These are phyloP conservation scores for Fistulinella staudtii DNA, from an alignment of 1,284 basidiomycete species.

Conservation along the genomic window DNA sequence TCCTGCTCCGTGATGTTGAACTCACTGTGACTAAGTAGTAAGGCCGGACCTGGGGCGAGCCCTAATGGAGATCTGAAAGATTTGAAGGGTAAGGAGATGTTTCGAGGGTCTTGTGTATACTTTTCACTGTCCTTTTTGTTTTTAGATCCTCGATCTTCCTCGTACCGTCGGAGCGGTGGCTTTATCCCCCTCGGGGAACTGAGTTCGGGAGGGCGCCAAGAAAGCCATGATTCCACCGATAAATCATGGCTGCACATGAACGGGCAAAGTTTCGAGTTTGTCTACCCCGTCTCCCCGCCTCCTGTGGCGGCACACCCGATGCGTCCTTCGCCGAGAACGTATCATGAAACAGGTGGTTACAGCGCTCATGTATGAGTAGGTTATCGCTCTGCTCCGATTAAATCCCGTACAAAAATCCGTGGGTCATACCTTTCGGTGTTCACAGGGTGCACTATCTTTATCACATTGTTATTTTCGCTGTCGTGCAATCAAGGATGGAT, in stretches of 20 bases:
- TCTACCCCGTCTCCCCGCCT: background rate
- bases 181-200: background rate
- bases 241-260: background rate
- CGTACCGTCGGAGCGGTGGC: background rate
- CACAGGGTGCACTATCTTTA: too few relatives aligned
- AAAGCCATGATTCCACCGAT: background rate
- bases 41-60: too few relatives aligned
- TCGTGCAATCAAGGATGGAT: too few relatives aligned
- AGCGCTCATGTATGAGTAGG: background rate
- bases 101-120: background rate
- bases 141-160: background rate
- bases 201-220: background rate
- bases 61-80: too few relatives aligned
- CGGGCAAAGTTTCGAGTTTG: conserved; percentile 3
- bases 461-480: too few relatives aligned
- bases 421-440: too few relatives aligned
- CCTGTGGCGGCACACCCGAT: background rate
- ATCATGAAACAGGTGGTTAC: too few relatives aligned
- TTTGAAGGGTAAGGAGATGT: conserved; percentile 1
- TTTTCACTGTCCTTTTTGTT: background rate
- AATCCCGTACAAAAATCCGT: too few relatives aligned
- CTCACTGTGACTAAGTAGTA: too few relatives aligned
- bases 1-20: too few relatives aligned
- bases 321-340: too few relatives aligned
- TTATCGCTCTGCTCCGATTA: too few relatives aligned